Conservation (phyloP, 2,329 filamentous ascomycete genomes). For the Claviceps spartinae region DNA sequence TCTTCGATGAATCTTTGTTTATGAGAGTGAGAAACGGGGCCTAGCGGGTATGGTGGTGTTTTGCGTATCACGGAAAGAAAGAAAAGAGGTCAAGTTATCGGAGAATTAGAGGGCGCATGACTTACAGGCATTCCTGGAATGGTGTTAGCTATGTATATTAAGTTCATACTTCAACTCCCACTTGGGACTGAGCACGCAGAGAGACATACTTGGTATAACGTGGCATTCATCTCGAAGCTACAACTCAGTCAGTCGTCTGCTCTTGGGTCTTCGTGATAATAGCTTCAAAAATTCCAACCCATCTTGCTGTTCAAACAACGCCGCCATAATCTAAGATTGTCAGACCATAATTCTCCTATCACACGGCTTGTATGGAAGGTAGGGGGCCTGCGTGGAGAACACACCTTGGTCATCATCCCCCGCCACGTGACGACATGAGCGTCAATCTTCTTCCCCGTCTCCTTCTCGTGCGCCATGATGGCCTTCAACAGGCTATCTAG, state of each 20-base stretch:
- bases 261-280: background rate
- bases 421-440: slow-evolving; percentile 84
- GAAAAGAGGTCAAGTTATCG: background rate
- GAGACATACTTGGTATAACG: slow-evolving; percentile 63
- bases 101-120: background rate
- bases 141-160: slow-evolving; percentile 6
- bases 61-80: background rate
- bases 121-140: slow-evolving; percentile 40
- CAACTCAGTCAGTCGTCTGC: background rate
- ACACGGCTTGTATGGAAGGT: background rate
- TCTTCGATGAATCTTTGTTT: slow-evolving; percentile 75
- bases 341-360: background rate
- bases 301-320: slow-evolving; percentile 70
- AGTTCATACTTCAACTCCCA: background rate
- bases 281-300: slow-evolving; percentile 38
- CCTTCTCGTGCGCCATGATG: slow-evolving; percentile 58
- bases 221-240: slow-evolving; percentile 86
- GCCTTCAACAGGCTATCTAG: slow-evolving; percentile 70
- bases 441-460: slow-evolving; percentile 52
- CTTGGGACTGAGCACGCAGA: slow-evolving; percentile 4
- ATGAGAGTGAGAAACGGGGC: background rate
- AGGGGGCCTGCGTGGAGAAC: slow-evolving; percentile 4
- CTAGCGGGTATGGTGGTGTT: background rate
- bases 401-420: slow-evolving; percentile 95
- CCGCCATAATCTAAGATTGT: slow-evolving; percentile 58